phyloP scores from a whole-genome alignment of 2,329 filamentous ascomycete genomes.

The Xylariomycetidae sp. region DNA sequence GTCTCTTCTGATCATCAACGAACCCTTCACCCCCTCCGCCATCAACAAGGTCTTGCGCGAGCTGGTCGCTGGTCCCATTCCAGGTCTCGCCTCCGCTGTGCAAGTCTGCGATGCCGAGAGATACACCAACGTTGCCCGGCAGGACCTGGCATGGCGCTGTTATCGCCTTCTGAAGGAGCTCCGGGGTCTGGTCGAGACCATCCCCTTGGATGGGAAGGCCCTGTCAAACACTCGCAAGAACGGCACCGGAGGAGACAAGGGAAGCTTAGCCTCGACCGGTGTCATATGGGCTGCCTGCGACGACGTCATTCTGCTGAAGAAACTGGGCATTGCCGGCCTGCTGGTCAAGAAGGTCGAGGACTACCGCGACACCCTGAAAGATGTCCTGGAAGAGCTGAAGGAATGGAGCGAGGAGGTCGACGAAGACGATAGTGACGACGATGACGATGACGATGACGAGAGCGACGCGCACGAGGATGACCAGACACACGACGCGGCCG shows the following conservation, averaged over 20 bases:
- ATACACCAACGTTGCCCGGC: conserved; percentile 58
- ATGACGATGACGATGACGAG: conserved; percentile 40
- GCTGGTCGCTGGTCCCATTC: conserved; percentile 66
- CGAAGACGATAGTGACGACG: conserved; percentile 52
- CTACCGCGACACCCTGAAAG: conserved; percentile 68
- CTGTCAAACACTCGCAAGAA: conserved; percentile 41
- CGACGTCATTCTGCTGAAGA: conserved; percentile 56
- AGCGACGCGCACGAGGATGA: no score
- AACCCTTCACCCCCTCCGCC: conserved; percentile 78
- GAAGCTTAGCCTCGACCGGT: conserved; percentile 61
- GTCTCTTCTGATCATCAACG: conserved; percentile 77
- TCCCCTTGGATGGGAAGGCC: conserved; percentile 53
- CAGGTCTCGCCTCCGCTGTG: conserved; percentile 65
- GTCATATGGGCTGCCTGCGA: conserved; percentile 83
- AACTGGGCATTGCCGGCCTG: conserved; percentile 62
- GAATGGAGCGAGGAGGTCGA: conserved; percentile 76
- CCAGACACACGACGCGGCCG: conserved; percentile 35
- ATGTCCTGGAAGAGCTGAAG: conserved; percentile 79
- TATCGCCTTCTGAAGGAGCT: conserved; percentile 59
- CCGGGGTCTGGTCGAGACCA: conserved; percentile 49
- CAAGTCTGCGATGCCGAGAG: conserved; percentile 55
- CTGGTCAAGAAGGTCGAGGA: conserved; percentile 67
- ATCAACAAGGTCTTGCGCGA: conserved; percentile 64
- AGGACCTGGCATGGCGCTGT: conserved; percentile 56
- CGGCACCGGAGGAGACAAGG: conserved; percentile 36